Evolutionary conservation across 352 stramenopile species (phyloP), one percentile per base, ranked within the genome.

Genomic region (Pythium sukuiense): DNA sequence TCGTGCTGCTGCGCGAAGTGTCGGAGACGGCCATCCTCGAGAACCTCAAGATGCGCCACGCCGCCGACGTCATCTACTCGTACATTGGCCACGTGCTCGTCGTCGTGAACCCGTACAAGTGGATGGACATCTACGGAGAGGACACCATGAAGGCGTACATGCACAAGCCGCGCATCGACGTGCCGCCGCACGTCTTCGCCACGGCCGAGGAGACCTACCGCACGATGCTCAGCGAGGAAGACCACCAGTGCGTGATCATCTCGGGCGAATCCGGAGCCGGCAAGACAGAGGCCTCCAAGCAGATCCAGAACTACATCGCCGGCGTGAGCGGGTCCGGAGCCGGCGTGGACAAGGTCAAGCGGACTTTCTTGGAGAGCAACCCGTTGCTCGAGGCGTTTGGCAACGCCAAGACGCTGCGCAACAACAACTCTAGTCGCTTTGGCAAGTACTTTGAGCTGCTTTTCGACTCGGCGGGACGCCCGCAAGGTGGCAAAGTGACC

Each of bases 371-470:
- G 12, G 93, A 98, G 67, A 97, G 88, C 12, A 99, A 99, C 66
- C 96, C 96, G 61, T 82, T 99, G 56, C 77, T 99, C 7, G 96
- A 99, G 73, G 92, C 93, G n/a, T 98, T 98, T 74, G 96, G 96
- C 35, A 99, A 99, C 65, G 95, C 93, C 61, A 96, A 97, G 73
- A 99, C 96, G 8, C 65, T 98, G 26, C 83, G 93, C 30, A 99
- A 98, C 77, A 87, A 95, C 85, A 98, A 98, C 76, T 98, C 89
- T 16, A 97, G 87, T 65, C 91, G 95, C 54, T 98, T 98, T 65
- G 95, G 95, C 37, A 98, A 98, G 78, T 97, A 97, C 65, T 98
- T 98, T 70, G 91, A 97, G 69, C 79, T 98, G 48, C 81, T 97
- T 12, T 98, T 98, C 66, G 93, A 98, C 74, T 88, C 84, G 18